Percentiles rank a stretch among this genome's conserved stretches.
These are phyloP conservation scores for Cryptococcus maquisensis DNA, from an alignment of 1,284 basidiomycete species.

Conservation along the genomic window DNA sequence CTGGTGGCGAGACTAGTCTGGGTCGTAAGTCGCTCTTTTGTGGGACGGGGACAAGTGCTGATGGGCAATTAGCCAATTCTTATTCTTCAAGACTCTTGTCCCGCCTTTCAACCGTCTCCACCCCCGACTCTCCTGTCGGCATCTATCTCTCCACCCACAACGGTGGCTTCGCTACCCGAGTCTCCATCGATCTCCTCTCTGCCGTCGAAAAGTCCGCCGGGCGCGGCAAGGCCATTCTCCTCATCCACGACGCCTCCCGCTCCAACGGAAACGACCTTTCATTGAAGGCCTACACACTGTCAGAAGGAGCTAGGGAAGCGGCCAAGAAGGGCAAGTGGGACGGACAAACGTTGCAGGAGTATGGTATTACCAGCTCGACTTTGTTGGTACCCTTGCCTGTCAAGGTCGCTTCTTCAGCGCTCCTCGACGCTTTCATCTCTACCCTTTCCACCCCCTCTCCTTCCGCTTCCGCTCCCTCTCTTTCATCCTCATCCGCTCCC, in stretches of 20 bases:
- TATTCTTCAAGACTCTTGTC: constrained; percentile 42
- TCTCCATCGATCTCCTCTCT: constrained; percentile 82
- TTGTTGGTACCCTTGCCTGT: constrained; percentile 88
- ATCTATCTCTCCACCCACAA: constrained; percentile 90
- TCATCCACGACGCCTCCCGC: constrained; percentile 74
- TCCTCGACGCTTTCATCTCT: constrained; percentile 79
- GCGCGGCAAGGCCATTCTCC: constrained; percentile 74
- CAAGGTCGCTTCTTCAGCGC: constrained; percentile 78
- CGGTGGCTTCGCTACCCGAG: constrained; percentile 88
- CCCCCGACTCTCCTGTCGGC: constrained; percentile 91
- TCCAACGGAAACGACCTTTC: constrained; percentile 74
- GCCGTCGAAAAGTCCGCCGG: constrained; percentile 58
- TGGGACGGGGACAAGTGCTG: not conserved
- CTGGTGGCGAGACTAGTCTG: constrained; percentile 39
- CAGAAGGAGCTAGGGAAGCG: constrained; percentile 76
- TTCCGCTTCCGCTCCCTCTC: constrained; percentile 32
- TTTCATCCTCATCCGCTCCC: constrained; percentile 14
- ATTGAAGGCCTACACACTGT: constrained; percentile 87
- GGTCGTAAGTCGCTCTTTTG: constrained; percentile 23
- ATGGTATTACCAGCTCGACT: constrained; percentile 82
- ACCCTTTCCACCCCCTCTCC: constrained; percentile 58
- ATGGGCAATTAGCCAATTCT: constrained; percentile 27
- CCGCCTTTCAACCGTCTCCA: constrained; percentile 64
- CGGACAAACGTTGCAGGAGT: constrained; percentile 75
- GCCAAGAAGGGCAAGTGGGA: constrained; percentile 85